phyloP scores from a whole-genome alignment of 192 early-diverging fungal genomes.

The Backusella mclennaniae region DNA sequence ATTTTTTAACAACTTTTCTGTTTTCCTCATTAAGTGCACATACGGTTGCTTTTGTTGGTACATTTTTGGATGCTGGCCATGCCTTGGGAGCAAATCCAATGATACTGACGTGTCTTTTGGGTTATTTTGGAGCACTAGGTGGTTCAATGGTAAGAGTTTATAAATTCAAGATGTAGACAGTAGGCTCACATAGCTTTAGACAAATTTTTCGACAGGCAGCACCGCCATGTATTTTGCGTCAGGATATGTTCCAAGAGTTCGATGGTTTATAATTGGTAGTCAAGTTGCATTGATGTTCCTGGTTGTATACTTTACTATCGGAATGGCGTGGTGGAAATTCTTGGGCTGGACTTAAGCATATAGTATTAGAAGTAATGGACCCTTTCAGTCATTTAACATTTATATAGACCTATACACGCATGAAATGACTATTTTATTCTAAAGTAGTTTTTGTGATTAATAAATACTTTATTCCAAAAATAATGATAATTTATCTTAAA shows the following conservation, averaged over 20 bases:
- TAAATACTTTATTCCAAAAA: not conserved
- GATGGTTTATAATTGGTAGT: slow-evolving; percentile 64
- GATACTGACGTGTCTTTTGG: slow-evolving; percentile 55
- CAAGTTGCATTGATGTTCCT: slow-evolving; percentile 51
- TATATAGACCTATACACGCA: not conserved
- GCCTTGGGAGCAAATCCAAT: slow-evolving; percentile 55
- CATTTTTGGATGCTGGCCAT: slow-evolving; percentile 72
- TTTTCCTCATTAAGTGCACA: slow-evolving; percentile 76
- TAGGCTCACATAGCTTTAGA: slow-evolving; percentile 17
- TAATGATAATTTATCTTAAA: not conserved
- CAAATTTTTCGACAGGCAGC: slow-evolving; percentile 43
- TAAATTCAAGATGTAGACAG: not conserved
- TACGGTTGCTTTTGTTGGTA: slow-evolving; percentile 64
- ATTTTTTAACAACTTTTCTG: slow-evolving; percentile 71
- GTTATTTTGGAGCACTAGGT: slow-evolving; percentile 62
- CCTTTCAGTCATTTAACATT: not conserved
- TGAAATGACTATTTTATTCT: not conserved
- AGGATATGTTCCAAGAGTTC: slow-evolving; percentile 53
- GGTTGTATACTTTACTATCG: slow-evolving; percentile 56
- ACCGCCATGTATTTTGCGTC: slow-evolving; percentile 60
- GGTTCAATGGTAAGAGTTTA: slow-evolving; percentile 50
- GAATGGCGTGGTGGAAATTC: slow-evolving; percentile 69
- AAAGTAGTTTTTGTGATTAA: not conserved
- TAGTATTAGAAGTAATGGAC: not conserved
- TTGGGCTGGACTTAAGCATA: slow-evolving; percentile 58